phyloP scores from a whole-genome alignment of 2,329 filamentous ascomycete species.

The Colletotrichum sp. region DNA sequence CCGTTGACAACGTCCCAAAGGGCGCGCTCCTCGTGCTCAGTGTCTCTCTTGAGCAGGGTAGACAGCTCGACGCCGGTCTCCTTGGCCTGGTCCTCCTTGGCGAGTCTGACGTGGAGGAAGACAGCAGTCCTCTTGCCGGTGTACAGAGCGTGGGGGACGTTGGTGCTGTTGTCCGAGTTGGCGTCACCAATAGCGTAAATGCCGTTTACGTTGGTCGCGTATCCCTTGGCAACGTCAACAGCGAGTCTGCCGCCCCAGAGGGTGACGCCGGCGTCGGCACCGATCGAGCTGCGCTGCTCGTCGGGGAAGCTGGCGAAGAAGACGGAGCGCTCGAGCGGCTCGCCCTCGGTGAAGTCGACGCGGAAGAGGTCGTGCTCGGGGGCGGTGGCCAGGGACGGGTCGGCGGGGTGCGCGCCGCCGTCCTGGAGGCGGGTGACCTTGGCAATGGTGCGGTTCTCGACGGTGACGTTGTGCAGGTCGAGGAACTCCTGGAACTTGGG shows the following conservation, averaged over 20 bases:
- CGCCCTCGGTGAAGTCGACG: conserved; percentile 55
- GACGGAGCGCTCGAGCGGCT: conserved; percentile 48
- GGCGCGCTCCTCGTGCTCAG: conserved; percentile 40
- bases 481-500: conserved; percentile 57
- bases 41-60: conserved; percentile 25
- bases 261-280: conserved; percentile 50
- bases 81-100: conserved; percentile 39
- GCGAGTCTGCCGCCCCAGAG: conserved; percentile 49
- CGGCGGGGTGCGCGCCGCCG: conserved; percentile 41
- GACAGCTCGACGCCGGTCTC: conserved; percentile 31
- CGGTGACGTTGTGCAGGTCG: conserved; percentile 49
- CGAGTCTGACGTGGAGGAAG: conserved; percentile 55
- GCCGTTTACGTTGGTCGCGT: conserved; percentile 56
- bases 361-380: conserved; percentile 61
- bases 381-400: conserved; percentile 46
- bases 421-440: conserved; percentile 51
- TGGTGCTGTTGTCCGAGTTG: conserved; percentile 64
- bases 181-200: conserved; percentile 65
- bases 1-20: conserved; percentile 55
- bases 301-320: conserved; percentile 56
- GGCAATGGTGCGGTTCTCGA: conserved; percentile 62
- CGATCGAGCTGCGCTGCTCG: conserved; percentile 53
- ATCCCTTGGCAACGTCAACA: conserved; percentile 43
- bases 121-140: conserved; percentile 64
- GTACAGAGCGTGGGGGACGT: conserved; percentile 66